These are phyloP conservation scores for Huntiella abstrusa DNA, from an alignment of 2,329 filamentous ascomycete species.

Conservation along the genomic window DNA sequence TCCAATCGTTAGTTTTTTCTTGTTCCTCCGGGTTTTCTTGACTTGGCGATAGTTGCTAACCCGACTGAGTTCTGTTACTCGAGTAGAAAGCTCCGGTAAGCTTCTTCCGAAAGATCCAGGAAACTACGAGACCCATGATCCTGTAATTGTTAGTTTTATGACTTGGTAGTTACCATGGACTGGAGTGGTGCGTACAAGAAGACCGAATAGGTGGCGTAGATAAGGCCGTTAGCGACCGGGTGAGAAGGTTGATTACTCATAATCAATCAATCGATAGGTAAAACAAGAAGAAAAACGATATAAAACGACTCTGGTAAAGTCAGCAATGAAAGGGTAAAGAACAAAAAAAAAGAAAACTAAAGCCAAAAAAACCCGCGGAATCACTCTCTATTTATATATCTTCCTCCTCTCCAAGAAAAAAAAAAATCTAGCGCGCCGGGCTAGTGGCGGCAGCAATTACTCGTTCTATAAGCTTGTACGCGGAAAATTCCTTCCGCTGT, in stretches of 20 bases:
- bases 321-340: neutral
- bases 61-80: conserved; percentile 66
- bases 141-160: conserved; percentile 21
- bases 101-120: conserved; percentile 41
- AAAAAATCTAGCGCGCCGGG: too few species aligned
- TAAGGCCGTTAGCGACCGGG: conserved; percentile 63
- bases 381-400: neutral
- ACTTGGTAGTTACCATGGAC: neutral
- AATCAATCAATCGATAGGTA: neutral
- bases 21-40: too few species aligned
- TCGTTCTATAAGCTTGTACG: too few species aligned
- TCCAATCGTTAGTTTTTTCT: conserved; percentile 2
- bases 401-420: too few species aligned
- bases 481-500: too few species aligned
- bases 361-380: neutral
- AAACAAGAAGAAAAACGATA: neutral
- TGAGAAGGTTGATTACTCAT: conserved; percentile 47
- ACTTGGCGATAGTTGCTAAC: conserved; percentile 29
- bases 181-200: conserved; percentile 42
- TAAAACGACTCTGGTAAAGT: neutral
- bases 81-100: conserved; percentile 53
- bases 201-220: conserved; percentile 59
- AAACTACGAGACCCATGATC: conserved; percentile 40
- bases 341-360: neutral
- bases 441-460: too few species aligned